Evolutionary conservation across 148 eudicot genomes (phyloP), one percentile per base, ranked within the genome.

Genomic region (Dianthus caryophyllus): DNA sequence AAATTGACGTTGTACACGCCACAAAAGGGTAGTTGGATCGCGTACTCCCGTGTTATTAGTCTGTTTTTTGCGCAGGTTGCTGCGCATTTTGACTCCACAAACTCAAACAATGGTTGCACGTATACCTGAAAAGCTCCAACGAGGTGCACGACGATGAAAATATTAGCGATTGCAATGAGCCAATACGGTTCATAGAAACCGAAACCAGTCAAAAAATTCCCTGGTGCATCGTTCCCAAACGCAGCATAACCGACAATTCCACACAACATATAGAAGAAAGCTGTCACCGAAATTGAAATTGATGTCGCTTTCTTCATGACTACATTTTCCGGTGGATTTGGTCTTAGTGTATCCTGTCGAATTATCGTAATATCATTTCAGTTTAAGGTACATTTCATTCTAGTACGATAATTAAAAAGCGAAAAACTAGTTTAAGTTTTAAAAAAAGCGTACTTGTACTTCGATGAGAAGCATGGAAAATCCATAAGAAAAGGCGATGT

Each of bases 241-340:
- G 94, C 91, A 1, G 91, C 95, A 57, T 91, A 91, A 25, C 97
- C 97, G 18, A 84, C 1, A 0, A 80, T 29, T 9, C 91, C 95
- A 71, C 95, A 91, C 9, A 76, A 27, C 69, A 84, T 21, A 75
- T 91, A 91, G 56, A 91, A 91, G 11, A 67, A 6, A 1, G 95
- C 86, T 7, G 89, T 78, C 30, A 78, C 56, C 0, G 64, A 58
- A 9, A 84, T 63, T 6, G 86, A 95, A 18, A 73, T 16, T 2
- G 58, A 9, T 2, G 82, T 46, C 18, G 95, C 91, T 52, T 36
- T 74, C 60, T 84, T 88, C 97, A 90, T 90, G 21, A 77, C 83
- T 39, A 66, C 74, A 21, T 79, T 88, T 68, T 84, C 91, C 0
- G 87, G 85, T 52, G 81, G 83, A 18, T 60, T 73, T 36, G 88